Base-by-base conservation (phyloP, 768 basidiomycete species). In the Amanita molliuscula region DNA sequence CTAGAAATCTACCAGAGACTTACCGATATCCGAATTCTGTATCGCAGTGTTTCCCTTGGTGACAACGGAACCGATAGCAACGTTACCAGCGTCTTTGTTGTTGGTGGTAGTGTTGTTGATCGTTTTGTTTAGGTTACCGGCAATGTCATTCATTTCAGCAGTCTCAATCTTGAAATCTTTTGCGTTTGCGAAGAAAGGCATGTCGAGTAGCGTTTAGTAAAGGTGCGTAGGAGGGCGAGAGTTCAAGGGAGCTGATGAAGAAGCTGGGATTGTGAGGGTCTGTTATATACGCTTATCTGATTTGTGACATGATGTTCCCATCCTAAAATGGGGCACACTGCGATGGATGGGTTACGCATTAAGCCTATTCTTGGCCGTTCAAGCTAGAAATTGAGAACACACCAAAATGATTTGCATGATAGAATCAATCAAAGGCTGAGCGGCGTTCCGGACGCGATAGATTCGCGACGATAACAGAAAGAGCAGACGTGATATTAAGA, bases 151-250 rank as follows among this genome's bases (percentile, higher is more conserved):
- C 31, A 46, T 34, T 33, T 46, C 33, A 18, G 10, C 10, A 11
- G 2, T 0, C 10, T 34, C 15, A 23, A 46, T 21, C 28, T 35
- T 34, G 28, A 46, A 46, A 20, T 46, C 21, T 8, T 18, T 33
- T 7, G 44, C n/a, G 21, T 34, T 34, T 35, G 7, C 4, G 44
- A 46, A 46, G 33, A 46, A 46, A 46, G 44, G 44, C 44, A 46
- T 45, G 28, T 26, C 21, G 25, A 6, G 3, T 3, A n/a, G 13
- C 3, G 25, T 23, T 23, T 25, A 11, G 10, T 16, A 20, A 3
- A 25, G 41, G 41, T 42, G 25, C 11, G 10, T 23, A 21, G 25
- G 18, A 25, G 18, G 4, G n/a, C 15, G 23, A n/a, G 41, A 38
- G 16, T 8, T 38, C 36, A 20, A 38, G 25, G n/a, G 25, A 20